phyloP scores from a whole-genome alignment of 495 filamentous ascomycete species.

The Daldinia childiae region DNA sequence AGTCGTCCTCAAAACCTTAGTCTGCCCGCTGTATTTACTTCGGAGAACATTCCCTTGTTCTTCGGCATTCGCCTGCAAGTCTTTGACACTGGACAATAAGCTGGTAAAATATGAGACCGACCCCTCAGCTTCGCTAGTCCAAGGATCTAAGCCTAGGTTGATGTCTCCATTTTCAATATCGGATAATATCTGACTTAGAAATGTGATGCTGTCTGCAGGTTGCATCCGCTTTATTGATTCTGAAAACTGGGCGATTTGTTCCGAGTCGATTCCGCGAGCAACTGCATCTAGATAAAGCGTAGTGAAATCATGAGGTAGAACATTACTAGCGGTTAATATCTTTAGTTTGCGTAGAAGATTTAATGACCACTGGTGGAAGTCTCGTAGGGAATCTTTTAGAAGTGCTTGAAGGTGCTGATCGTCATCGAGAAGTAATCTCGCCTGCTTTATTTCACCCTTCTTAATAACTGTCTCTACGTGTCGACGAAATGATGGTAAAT shows the following conservation, averaged over 20 bases:
- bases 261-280: constrained; percentile 47
- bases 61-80: constrained; percentile 53
- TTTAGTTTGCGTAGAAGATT: constrained; percentile 40
- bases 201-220: constrained; percentile 51
- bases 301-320: constrained; percentile 42
- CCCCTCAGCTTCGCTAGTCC: constrained; percentile 47
- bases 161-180: constrained; percentile 52
- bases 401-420: constrained; percentile 46
- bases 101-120: constrained; percentile 48
- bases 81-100: constrained; percentile 52
- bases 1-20: constrained; percentile 79
- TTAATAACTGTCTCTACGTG: constrained; percentile 54
- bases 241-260: constrained; percentile 43
- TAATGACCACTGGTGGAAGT: constrained; percentile 34
- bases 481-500: constrained; percentile 78
- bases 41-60: constrained; percentile 63
- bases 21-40: constrained; percentile 78
- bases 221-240: constrained; percentile 54
- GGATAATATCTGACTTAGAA: constrained; percentile 46
- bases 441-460: constrained; percentile 46
- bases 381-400: constrained; percentile 34
- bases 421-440: constrained; percentile 52
- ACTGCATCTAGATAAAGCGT: constrained; percentile 54
- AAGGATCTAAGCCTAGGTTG: constrained; percentile 50
- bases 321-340: constrained; percentile 29